Base-by-base conservation (phyloP, 768 basidiomycete species). In the Phlegmacium glaucopus region DNA sequence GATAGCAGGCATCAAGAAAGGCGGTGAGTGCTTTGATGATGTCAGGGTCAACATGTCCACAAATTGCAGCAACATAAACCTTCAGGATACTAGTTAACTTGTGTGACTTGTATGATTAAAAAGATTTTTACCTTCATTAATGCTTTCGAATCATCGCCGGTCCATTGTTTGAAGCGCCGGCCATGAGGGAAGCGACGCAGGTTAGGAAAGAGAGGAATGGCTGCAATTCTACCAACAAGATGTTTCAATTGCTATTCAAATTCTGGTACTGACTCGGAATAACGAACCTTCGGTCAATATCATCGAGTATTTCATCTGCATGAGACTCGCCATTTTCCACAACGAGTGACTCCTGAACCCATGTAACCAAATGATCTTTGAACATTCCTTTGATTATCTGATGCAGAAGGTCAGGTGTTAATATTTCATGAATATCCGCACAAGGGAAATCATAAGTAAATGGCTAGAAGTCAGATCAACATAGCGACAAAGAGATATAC, bases 251-350 rank as follows among this genome's bases (percentile, higher is more conserved):
- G n/a, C n/a, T n/a, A n/a, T n/a, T n/a, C n/a, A n/a, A n/a, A n/a
- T n/a, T n/a, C n/a, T n/a, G n/a, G n/a, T n/a, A n/a, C n/a, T n/a
- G n/a, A n/a, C n/a, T n/a, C n/a, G n/a, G n/a, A n/a, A n/a, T n/a
- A n/a, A n/a, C n/a, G n/a, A n/a, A 67, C 69, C 61, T 49, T 4
- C 55, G 53, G 47, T 71, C 66, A 52, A 69, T 69, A 27, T 69
- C 66, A 48, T 60, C 64, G 25, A 71, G 41, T 4, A 72, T 68
- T 3, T 27, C 43, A 29, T 60, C 49, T 0, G 57, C 63, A 4
- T 44, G 27, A 3, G 37, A 36, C 15, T 50, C 41, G 0, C 53
- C 17, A 32, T 65, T 44, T 2, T 10, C 39, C 0, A 39, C 3
- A 11, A 52, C 28, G 5, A 69, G 50, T 37, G 65, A 67, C 6